A percentile compares a stretch with the other conserved stretches of the same genome.
phyloP scores from a whole-genome alignment of 768 basidiomycete species.

The Russula dissimulans region DNA sequence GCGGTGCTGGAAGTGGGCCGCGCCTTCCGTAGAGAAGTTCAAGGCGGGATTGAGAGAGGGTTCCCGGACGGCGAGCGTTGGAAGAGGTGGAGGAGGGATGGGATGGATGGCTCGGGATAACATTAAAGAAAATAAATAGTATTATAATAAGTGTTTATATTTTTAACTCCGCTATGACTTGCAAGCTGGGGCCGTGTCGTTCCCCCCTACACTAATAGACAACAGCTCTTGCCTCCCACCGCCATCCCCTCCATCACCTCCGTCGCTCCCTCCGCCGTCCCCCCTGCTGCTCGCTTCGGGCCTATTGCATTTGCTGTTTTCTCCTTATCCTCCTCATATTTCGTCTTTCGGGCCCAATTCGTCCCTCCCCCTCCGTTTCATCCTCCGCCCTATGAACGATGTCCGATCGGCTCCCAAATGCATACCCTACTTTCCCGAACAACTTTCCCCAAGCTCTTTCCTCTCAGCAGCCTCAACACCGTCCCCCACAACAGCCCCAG shows the following conservation, averaged over 20 bases:
- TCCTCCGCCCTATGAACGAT: conserved; percentile 20
- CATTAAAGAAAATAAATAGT: conserved; percentile 6
- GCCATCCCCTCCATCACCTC: conserved; percentile 20
- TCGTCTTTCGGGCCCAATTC: conserved; percentile 6
- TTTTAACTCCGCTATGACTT: conserved; percentile 18
- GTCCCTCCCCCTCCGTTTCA: conserved; percentile 5
- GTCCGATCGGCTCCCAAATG: conserved; percentile 19
- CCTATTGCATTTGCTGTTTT: neutral
- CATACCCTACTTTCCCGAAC: conserved; percentile 11
- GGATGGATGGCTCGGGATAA: neutral
- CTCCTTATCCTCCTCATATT: neutral
- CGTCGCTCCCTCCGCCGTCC: conserved; percentile 11
- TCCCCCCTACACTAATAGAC: conserved; percentile 12
- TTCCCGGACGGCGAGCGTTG: neutral
- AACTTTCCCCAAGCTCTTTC: conserved; percentile 13
- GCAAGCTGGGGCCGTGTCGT: conserved; percentile 15
- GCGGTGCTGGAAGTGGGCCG: neutral
- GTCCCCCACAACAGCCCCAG: conserved; percentile 9
- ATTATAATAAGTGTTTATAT: neutral
- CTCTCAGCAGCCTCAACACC: conserved; percentile 16
- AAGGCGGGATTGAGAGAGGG: neutral
- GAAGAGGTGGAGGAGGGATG: neutral
- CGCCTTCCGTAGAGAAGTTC: neutral
- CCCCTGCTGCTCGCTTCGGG: conserved; percentile 9
- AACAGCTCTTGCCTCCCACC: conserved; percentile 22